These are phyloP conservation scores for Panaeolus cyanescens DNA, from an alignment of 768 basidiomycete species.

Conservation along the genomic window DNA sequence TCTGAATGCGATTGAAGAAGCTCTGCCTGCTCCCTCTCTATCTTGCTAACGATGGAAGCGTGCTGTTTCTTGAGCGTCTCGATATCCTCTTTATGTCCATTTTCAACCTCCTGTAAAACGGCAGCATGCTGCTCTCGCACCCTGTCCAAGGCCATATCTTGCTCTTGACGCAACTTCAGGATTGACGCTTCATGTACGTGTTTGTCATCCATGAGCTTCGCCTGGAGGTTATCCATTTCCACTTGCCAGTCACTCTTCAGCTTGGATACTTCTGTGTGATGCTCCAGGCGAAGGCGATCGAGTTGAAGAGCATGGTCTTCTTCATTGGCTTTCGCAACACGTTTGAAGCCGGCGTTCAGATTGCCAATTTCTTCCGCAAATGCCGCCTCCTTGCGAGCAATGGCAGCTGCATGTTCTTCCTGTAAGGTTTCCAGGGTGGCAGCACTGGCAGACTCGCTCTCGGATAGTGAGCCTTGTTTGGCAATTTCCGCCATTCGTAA, in stretches of 20 bases:
- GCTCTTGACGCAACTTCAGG: conserved; percentile 41
- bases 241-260: conserved; percentile 55
- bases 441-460: conserved; percentile 70
- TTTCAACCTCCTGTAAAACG: conserved; percentile 56
- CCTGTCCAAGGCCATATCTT: conserved; percentile 46
- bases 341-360: conserved; percentile 63
- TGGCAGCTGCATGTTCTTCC: conserved; percentile 69
- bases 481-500: conserved; percentile 76
- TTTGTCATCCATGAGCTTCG: conserved; percentile 44
- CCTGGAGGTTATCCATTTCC: conserved; percentile 50
- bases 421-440: conserved; percentile 65
- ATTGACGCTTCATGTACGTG: conserved; percentile 39
- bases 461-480: conserved; percentile 71
- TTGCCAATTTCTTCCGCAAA: conserved; percentile 67
- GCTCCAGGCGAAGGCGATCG: conserved; percentile 62
- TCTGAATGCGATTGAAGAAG: conserved; percentile 44
- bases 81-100: conserved; percentile 58
- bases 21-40: conserved; percentile 27
- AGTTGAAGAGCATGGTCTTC: conserved; percentile 62
- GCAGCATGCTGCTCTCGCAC: conserved; percentile 58
- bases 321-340: conserved; percentile 52
- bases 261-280: conserved; percentile 52
- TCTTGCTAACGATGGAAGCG: conserved; percentile 26
- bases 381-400: conserved; percentile 65
- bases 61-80: conserved; percentile 50